Percentiles rank a stretch among this genome's conserved stretches.
phyloP scores from a whole-genome alignment of 108 stramenopile genomes.

The Aurantiochytrium sp. region DNA sequence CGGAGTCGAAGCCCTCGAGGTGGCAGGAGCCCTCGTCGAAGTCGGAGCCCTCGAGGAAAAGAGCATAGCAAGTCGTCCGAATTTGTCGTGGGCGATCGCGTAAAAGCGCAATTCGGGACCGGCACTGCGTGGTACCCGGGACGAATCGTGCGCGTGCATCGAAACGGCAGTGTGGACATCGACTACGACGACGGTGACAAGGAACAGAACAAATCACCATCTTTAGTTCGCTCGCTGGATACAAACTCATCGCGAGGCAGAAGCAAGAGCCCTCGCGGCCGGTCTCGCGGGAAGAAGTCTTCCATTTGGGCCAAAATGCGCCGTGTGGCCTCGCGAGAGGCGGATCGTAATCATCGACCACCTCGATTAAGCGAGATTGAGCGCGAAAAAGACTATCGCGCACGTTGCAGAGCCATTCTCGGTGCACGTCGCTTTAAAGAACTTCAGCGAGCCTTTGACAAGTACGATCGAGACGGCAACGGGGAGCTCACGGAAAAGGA shows the following conservation, averaged over 20 bases:
- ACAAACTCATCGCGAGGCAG: not conserved
- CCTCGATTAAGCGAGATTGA: not conserved
- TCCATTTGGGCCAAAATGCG: conserved; percentile 4
- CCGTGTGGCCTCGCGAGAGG: not conserved
- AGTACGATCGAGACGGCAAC: conserved; percentile 20
- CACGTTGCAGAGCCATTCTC: not conserved
- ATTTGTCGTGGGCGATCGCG: not conserved
- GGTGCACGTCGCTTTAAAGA: not conserved
- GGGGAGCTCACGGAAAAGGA: not conserved
- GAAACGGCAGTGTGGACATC: not conserved
- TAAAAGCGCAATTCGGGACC: not conserved
- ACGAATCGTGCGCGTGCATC: not conserved
- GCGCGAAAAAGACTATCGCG: not conserved
- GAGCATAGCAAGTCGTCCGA: not conserved
- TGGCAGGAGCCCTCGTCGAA: not conserved
- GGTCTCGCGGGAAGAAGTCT: not conserved
- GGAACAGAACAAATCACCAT: not conserved
- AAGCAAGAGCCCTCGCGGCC: not conserved
- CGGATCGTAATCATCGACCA: not conserved
- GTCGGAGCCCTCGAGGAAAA: not conserved
- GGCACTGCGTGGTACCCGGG: not conserved
- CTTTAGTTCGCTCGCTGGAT: not conserved
- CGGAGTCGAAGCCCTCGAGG: not conserved
- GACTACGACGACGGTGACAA: conserved; percentile 15
- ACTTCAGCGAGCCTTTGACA: not conserved